A percentile compares a stretch with the other conserved stretches of the same genome.
These are phyloP conservation scores for Aspergillus texensis DNA, from an alignment of 2,329 filamentous ascomycete genomes.

Conservation along the genomic window DNA sequence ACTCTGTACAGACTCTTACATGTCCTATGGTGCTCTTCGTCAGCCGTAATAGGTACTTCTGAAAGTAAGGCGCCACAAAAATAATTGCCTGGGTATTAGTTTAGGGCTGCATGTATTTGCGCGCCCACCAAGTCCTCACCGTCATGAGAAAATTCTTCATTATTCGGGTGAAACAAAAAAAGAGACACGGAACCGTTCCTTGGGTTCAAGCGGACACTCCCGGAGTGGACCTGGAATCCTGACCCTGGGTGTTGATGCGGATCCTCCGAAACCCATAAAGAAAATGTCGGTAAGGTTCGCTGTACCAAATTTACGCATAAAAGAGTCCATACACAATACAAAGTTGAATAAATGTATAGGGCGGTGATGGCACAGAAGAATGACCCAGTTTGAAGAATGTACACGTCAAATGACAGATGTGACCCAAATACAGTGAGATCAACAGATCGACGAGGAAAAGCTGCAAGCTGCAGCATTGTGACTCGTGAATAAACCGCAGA, in stretches of 20 bases:
- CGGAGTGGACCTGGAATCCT: constrained; percentile 16
- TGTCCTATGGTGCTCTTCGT: not conserved
- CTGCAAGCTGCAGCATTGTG: not conserved
- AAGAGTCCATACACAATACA: not conserved
- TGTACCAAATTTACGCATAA: not conserved
- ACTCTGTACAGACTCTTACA: not conserved
- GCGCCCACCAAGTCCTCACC: not conserved
- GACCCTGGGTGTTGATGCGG: not conserved
- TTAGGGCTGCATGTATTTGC: not conserved
- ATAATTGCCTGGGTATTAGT: not conserved
- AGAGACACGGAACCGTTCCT: constrained; percentile 5
- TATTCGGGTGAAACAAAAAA: not conserved
- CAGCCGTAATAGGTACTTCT: not conserved
- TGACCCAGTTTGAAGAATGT: not conserved
- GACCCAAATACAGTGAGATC: not conserved
- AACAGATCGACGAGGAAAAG: not conserved
- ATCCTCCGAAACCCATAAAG: constrained; percentile 4
- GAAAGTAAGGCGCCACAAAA: not conserved
- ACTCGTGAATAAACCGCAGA: not conserved
- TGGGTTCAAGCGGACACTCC: constrained; percentile 18
- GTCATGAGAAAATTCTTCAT: not conserved
- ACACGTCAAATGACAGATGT: not conserved
- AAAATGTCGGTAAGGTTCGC: not conserved
- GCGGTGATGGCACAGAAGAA: not conserved
- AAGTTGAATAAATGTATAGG: not conserved